phyloP scores from a whole-genome alignment of 768 basidiomycete genomes.

The Chiua virens region DNA sequence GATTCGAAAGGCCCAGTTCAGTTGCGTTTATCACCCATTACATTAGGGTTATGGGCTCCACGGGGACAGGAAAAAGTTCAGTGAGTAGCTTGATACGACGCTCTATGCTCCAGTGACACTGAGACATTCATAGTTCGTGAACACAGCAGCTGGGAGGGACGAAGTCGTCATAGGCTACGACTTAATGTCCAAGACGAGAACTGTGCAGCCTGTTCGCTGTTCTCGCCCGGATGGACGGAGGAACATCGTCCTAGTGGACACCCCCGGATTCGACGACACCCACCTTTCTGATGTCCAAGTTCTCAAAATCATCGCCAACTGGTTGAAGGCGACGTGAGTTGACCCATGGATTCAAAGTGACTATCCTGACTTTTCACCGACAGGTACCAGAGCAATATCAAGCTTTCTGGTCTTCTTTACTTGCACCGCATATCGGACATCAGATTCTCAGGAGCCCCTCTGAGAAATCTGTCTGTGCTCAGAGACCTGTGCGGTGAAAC shows the following conservation, averaged over 20 bases:
- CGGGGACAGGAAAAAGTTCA: constrained; percentile 18
- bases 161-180: not conserved
- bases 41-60: constrained; percentile 17
- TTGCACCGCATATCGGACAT: constrained; percentile 14
- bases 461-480: constrained; percentile 9
- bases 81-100: constrained; percentile 3
- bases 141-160: not conserved
- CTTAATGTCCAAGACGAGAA: constrained; percentile 10
- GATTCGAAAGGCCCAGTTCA: not conserved
- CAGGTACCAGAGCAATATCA: constrained; percentile 9
- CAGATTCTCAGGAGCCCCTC: constrained; percentile 10
- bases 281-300: constrained; percentile 6
- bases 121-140: constrained; percentile 13
- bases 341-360: too few relatives aligned
- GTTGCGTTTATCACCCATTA: not conserved
- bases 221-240: constrained; percentile 15
- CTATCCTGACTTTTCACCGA: not conserved
- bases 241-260: constrained; percentile 16
- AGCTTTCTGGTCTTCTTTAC: constrained; percentile 14
- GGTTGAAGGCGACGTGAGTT: constrained; percentile 19
- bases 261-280: constrained; percentile 20
- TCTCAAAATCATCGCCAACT: constrained; percentile 11
- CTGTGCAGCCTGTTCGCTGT: constrained; percentile 6
- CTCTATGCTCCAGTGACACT: not conserved
- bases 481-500: constrained; percentile 8